Conservation (phyloP, 345 rosid genomes). For the Rhodamnia argentea region DNA sequence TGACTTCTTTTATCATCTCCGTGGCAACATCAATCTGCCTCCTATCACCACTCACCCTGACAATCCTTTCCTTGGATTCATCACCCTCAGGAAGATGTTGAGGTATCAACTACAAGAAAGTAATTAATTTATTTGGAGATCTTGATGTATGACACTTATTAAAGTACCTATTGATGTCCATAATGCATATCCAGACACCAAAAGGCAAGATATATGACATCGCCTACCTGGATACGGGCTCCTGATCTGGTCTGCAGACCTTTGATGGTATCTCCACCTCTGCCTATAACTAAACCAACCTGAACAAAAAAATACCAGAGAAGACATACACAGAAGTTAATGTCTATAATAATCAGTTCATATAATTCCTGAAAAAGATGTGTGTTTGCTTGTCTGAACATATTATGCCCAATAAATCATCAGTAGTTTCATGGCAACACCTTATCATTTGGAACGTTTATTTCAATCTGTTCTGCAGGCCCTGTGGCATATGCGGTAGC, state of each 20-base stretch:
- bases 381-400: not conserved
- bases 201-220: slow-evolving; percentile 5
- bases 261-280: slow-evolving; percentile 92
- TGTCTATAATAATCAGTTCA: not conserved
- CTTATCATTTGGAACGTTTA: slow-evolving; percentile 92
- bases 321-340: not conserved
- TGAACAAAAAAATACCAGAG: slow-evolving; percentile 3
- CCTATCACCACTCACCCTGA: slow-evolving; percentile 81
- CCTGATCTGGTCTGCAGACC: slow-evolving; percentile 79
- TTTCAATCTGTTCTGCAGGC: slow-evolving; percentile 61
- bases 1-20: slow-evolving; percentile 74
- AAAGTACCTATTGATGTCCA: not conserved
- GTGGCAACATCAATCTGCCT: slow-evolving; percentile 75
- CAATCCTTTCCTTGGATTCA: slow-evolving; percentile 80
- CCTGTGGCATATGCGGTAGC: slow-evolving; percentile 41
- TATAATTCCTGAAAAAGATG: not conserved
- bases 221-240: slow-evolving; percentile 91
- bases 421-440: slow-evolving; percentile 10
- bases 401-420: not conserved
- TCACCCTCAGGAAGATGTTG: slow-evolving; percentile 84
- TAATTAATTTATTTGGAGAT: not conserved
- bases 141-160: not conserved
- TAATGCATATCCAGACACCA: not conserved
- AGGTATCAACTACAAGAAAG: slow-evolving; percentile 56
- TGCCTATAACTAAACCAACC: slow-evolving; percentile 95